phyloP scores from a whole-genome alignment of 2,329 filamentous ascomycete species.

The Nothomitra cinnamomea region DNA sequence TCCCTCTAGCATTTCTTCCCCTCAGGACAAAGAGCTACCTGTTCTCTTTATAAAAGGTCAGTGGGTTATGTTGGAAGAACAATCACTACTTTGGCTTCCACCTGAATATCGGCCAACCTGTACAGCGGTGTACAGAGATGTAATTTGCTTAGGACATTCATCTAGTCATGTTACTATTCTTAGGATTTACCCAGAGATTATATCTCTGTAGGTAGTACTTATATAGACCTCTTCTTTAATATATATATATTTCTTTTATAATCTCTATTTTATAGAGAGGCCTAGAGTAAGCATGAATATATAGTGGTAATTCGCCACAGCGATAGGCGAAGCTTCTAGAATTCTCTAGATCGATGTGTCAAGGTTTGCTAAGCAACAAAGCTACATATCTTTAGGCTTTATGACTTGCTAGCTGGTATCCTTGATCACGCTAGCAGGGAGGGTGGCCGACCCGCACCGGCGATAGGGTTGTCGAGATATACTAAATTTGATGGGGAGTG shows the following conservation, averaged over 20 bases:
- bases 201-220: too few relatives aligned
- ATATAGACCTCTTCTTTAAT: too few relatives aligned
- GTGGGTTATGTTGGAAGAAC: background rate
- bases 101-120: background rate
- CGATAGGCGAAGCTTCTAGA: background rate
- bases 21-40: background rate
- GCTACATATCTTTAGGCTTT: background rate
- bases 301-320: background rate
- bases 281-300: background rate
- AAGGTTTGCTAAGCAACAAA: background rate
- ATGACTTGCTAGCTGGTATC: background rate
- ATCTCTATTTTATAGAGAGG: background rate
- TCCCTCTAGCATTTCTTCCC: too few relatives aligned
- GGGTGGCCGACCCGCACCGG: too few relatives aligned
- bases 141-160: constrained; percentile 1
- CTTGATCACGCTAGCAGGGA: background rate
- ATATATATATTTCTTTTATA: background rate
- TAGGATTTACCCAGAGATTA: too few relatives aligned
- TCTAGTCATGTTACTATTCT: background rate
- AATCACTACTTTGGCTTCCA: background rate
- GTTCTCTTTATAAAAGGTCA: background rate
- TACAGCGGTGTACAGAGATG: background rate
- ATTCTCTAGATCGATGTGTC: background rate
- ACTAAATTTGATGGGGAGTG: too few relatives aligned
- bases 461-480: background rate